Conservation (phyloP, 805 yeast species). For the Candida endomychidarum region DNA sequence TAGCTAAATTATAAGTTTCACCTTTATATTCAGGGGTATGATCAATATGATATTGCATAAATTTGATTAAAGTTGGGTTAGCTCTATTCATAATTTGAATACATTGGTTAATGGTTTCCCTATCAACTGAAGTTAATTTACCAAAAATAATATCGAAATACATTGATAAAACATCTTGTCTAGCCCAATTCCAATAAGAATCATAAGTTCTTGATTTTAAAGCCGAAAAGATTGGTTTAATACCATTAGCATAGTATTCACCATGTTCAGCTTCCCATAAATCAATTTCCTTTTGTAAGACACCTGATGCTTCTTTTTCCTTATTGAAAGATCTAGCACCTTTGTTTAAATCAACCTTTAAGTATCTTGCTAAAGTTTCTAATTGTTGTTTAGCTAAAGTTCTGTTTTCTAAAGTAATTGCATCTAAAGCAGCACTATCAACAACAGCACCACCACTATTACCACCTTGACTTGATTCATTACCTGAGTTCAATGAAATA, state of each 20-base stretch:
- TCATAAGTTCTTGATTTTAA: constrained; percentile 95
- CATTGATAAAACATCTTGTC: constrained; percentile 93
- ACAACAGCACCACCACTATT: constrained; percentile 80
- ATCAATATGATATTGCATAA: constrained; percentile 91
- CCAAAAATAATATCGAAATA: constrained; percentile 96
- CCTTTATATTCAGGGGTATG: constrained; percentile 82
- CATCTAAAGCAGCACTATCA: constrained; percentile 94
- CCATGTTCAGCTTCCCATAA: constrained; percentile 83
- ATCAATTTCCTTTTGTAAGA: constrained; percentile 87
- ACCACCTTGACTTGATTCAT: constrained; percentile 54
- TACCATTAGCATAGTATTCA: constrained; percentile 89
- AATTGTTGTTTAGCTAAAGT: constrained; percentile 73
- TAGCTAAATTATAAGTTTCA: constrained; percentile 89
- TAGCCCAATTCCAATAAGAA: constrained; percentile 99
- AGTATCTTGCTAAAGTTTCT: constrained; percentile 91
- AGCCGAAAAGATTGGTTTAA: constrained; percentile 84
- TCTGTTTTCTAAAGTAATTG: constrained; percentile 67
- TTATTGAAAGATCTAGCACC: constrained; percentile 83
- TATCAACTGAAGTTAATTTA: constrained; percentile 81
- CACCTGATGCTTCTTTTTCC: constrained; percentile 81
- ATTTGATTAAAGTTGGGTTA: constrained; percentile 87
- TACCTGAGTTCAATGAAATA: constrained; percentile 66
- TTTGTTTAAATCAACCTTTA: constrained; percentile 86
- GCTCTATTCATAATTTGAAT: constrained; percentile 97
- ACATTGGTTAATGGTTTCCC: constrained; percentile 95